Conservation (phyloP, 768 basidiomycete species). For the Termitomyces sp. region DNA sequence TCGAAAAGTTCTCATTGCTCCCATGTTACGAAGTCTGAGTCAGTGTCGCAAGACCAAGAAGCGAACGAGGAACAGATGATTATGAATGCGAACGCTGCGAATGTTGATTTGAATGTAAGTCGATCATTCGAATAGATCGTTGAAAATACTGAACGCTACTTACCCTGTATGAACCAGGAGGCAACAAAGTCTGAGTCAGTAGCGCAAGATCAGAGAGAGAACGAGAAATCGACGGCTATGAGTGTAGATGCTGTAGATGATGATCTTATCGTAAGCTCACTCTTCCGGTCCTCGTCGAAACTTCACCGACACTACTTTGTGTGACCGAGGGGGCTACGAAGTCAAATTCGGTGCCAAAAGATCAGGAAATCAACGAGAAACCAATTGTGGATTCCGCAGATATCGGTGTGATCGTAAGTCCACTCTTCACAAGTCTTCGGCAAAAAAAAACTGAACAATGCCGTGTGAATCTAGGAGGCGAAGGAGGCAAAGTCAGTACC, state of each 20-base stretch:
- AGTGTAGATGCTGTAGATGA: background rate
- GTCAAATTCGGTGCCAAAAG: background rate
- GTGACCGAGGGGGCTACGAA: background rate
- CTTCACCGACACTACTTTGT: background rate
- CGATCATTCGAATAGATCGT: no score
- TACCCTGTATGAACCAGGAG: background rate
- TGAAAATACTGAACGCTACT: background rate
- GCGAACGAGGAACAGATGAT: background rate
- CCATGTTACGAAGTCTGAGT: background rate
- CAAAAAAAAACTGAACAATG: background rate
- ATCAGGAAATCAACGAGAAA: background rate
- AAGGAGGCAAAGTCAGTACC: background rate
- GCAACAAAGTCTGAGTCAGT: background rate
- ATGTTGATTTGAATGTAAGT: background rate
- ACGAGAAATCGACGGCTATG: background rate
- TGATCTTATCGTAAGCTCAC: background rate
- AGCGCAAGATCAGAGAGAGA: background rate
- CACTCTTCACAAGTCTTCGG: background rate
- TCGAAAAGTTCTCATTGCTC: background rate
- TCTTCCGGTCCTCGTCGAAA: background rate
- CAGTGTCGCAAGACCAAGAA: background rate
- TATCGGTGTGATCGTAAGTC: background rate
- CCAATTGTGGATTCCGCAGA: background rate
- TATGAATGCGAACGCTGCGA: background rate
- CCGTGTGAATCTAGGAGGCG: background rate